Evolutionary conservation across 73 alveolate genomes (phyloP).

Genomic region (Paramecium sonneborni): DNA sequence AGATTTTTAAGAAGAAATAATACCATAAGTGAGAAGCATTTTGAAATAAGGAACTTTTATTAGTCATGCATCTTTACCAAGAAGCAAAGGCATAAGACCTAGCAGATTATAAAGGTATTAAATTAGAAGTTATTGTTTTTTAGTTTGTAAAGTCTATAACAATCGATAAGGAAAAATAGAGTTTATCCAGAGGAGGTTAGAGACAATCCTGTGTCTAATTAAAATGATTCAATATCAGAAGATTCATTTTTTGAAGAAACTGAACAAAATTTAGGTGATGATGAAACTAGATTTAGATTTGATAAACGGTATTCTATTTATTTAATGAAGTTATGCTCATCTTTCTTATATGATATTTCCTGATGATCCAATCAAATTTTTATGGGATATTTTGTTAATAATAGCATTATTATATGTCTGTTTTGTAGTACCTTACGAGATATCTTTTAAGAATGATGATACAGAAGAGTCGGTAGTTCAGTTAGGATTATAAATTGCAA

Average conservation of each 20-base stretch:
- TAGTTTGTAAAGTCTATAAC: neutral
- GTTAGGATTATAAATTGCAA: neutral
- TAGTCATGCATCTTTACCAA: neutral
- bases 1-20: neutral
- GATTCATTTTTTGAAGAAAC: constrained; percentile 28
- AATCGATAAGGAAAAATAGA: neutral
- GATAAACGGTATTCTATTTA: constrained; percentile 25
- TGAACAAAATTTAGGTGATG: neutral
- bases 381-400: constrained; percentile 26
- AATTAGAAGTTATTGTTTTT: neutral
- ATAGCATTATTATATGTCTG: neutral
- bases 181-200: neutral
- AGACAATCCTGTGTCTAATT: neutral
- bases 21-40: neutral
- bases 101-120: neutral
- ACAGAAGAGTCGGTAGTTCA: neutral
- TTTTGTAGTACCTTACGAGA: constrained; percentile 14
- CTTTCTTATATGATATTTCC: constrained; percentile 23
- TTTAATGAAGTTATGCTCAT: neutral
- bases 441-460: constrained; percentile 35
- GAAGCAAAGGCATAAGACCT: neutral
- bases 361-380: constrained; percentile 14
- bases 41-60: neutral
- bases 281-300: constrained; percentile 16
- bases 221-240: neutral